Evolutionary conservation across 441 rosid genomes (phyloP).

Genomic region (Syzygium malaccense): DNA sequence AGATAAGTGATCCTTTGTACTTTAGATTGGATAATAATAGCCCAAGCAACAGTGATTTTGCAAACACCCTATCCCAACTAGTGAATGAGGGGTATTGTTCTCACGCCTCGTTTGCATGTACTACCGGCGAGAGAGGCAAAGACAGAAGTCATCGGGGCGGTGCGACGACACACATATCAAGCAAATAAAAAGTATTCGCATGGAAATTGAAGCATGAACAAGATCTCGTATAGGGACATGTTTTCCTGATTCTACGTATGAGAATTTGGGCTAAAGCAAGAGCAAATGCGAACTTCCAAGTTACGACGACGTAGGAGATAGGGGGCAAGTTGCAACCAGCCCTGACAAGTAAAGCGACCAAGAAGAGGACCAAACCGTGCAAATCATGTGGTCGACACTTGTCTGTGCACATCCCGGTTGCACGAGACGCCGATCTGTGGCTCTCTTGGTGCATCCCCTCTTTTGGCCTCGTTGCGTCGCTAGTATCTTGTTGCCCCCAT

Average conservation of each 20-base stretch:
- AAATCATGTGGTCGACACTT: neutral
- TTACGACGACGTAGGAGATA: neutral
- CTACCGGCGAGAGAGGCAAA: neutral
- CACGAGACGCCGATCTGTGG: neutral
- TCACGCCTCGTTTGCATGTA: neutral
- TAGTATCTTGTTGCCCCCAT: neutral
- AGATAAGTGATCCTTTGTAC: neutral
- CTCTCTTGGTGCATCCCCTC: neutral
- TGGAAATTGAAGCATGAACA: neutral
- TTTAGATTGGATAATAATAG: neutral
- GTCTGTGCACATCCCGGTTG: neutral
- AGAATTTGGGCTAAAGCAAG: neutral
- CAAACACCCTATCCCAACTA: neutral
- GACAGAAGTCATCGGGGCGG: too few species aligned
- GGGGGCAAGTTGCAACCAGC: neutral
- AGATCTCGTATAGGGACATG: neutral
- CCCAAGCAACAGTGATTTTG: neutral
- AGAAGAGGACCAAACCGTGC: neutral
- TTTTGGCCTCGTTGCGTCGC: neutral
- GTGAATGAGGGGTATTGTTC: neutral
- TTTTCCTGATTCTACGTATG: neutral
- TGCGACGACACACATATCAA: too few species aligned
- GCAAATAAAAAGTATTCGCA: neutral
- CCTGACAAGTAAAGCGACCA: neutral
- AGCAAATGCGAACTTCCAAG: neutral